Conservation (phyloP, 2,329 filamentous ascomycete genomes). For the Thielaviopsis ethacetica region DNA sequence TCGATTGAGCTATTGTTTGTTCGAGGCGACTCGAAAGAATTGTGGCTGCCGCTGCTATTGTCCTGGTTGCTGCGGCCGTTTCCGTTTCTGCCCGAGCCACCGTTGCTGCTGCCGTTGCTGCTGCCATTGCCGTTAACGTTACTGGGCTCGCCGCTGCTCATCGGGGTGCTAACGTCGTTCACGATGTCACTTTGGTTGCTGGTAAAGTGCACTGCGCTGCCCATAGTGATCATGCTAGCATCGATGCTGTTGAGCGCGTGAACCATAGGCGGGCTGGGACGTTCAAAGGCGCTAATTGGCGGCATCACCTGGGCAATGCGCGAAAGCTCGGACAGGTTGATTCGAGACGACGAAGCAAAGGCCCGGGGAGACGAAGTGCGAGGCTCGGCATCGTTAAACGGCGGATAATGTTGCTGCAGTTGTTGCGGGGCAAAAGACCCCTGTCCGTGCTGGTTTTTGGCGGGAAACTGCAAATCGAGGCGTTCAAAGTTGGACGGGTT, state of each 20-base stretch:
- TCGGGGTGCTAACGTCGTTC: background rate
- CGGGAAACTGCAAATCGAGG: too few relatives aligned
- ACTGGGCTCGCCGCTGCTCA: background rate
- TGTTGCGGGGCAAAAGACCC: background rate
- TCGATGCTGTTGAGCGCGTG: conserved; percentile 5
- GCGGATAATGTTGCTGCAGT: background rate
- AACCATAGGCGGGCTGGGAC: conserved; percentile 6
- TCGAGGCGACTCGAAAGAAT: background rate
- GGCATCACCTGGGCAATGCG: background rate
- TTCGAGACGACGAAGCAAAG: conserved; percentile 1
- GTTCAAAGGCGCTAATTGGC: conserved; percentile 7
- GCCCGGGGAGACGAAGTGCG: background rate
- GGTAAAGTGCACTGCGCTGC: background rate
- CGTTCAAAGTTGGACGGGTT: too few relatives aligned
- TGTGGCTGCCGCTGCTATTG: background rate
- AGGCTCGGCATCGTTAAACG: background rate
- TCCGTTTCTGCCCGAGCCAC: background rate
- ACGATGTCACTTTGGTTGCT: background rate
- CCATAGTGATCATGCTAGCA: background rate
- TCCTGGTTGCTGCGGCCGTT: too few relatives aligned
- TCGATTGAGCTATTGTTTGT: background rate
- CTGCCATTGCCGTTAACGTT: background rate
- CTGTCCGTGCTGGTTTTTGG: background rate
- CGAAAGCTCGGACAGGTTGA: conserved; percentile 1
- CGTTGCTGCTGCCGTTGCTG: too few relatives aligned